Evolutionary conservation across 352 stramenopile genomes (phyloP).

Genomic region (Globisporangium cylindrosporum): DNA sequence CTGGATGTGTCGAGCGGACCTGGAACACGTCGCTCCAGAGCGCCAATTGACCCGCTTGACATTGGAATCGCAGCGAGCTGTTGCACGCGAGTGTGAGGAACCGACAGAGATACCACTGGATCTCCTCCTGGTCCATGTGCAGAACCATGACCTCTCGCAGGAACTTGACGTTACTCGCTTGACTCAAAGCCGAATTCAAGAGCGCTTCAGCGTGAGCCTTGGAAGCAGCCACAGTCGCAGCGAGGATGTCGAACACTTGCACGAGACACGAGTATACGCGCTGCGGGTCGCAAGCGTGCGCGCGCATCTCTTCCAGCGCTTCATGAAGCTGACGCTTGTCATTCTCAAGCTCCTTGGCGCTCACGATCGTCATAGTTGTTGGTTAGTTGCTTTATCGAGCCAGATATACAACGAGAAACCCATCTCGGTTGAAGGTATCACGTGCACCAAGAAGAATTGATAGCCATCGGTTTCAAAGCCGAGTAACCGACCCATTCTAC

Average conservation of each 20-base stretch:
- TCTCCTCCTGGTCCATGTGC: conserved; percentile 36
- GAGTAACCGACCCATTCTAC: neutral
- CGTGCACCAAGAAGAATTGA: neutral
- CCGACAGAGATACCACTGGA: conserved; percentile 34
- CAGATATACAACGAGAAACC: neutral
- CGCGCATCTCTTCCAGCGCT: conserved; percentile 24
- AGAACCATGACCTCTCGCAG: conserved; percentile 20
- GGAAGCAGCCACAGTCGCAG: neutral
- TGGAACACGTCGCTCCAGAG: conserved; percentile 33
- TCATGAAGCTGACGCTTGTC: conserved; percentile 16
- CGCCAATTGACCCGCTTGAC: conserved; percentile 26
- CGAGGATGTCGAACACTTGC: conserved; percentile 20
- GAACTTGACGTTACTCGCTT: conserved; percentile 16
- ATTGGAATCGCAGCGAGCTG: conserved; percentile 36
- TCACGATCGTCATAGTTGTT: neutral
- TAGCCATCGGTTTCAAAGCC: neutral
- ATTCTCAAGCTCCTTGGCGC: neutral
- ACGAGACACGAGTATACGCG: conserved; percentile 31
- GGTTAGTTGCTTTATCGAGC: neutral
- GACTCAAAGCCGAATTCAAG: conserved; percentile 22
- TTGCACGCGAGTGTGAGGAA: conserved; percentile 22
- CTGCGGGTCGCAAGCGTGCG: conserved; percentile 18
- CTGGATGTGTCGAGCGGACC: conserved; percentile 26
- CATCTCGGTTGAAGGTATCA: neutral
- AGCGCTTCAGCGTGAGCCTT: conserved; percentile 10